These are phyloP conservation scores for Trichosporon ovoides DNA, from an alignment of 1,284 basidiomycete genomes.

Conservation along the genomic window DNA sequence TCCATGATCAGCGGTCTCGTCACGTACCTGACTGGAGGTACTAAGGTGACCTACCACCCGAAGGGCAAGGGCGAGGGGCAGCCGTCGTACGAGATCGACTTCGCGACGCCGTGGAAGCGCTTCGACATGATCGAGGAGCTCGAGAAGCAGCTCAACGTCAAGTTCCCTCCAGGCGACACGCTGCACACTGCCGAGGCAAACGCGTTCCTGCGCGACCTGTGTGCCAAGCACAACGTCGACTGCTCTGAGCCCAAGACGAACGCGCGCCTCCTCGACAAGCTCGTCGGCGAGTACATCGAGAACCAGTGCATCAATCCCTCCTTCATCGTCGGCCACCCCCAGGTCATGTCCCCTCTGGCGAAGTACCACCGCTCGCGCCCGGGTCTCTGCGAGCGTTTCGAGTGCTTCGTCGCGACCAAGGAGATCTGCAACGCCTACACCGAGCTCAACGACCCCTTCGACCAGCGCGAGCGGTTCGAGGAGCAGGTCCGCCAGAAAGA, in stretches of 20 bases:
- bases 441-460: slow-evolving; percentile 96
- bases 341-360: slow-evolving; percentile 98
- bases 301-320: slow-evolving; percentile 92
- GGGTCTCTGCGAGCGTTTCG: slow-evolving; percentile 96
- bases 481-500: slow-evolving; percentile 94
- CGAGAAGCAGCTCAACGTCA: slow-evolving; percentile 87
- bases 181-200: slow-evolving; percentile 86
- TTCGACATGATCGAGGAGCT: slow-evolving; percentile 98
- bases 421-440: slow-evolving; percentile 98
- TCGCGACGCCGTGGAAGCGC: slow-evolving; percentile 94
- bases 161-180: slow-evolving; percentile 88
- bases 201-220: slow-evolving; percentile 79
- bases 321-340: slow-evolving; percentile 98
- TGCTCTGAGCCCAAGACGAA: slow-evolving; percentile 94
- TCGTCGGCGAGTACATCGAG: slow-evolving; percentile 97
- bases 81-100: slow-evolving; percentile 73
- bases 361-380: slow-evolving; percentile 90
- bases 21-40: slow-evolving; percentile 76
- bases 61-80: slow-evolving; percentile 73
- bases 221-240: slow-evolving; percentile 92
- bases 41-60: slow-evolving; percentile 82
- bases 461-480: slow-evolving; percentile 92
- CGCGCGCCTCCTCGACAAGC: slow-evolving; percentile 94
- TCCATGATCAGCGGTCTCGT: slow-evolving; percentile 85
- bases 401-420: slow-evolving; percentile 96